Evolutionary conservation across 768 basidiomycete species (phyloP), one percentile per base, ranked within the genome.

Genomic region (Mycena sanguinolenta): DNA sequence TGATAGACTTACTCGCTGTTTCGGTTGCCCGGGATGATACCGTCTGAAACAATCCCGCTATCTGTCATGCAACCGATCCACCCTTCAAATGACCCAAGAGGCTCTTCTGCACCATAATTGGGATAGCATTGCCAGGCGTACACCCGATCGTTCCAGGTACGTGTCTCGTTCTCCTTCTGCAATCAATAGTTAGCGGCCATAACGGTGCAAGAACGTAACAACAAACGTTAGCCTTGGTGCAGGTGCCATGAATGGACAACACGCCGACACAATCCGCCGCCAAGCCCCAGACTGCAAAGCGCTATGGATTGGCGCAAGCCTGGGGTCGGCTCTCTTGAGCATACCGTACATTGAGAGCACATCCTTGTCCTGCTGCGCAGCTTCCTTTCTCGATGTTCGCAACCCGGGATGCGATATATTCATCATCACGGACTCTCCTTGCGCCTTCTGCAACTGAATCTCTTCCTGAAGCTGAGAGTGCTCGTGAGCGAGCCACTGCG

Each of bases 41-140:
- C 98, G 91, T 90, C 80, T 99, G 96, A 63, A 96, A 81, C 64
- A 99, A 86, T 74, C 98, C 98, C 75, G 91, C 92, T 87, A 98
- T 90, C 83, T 96, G 95, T 97, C 96, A 98, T 2, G 96, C 94
- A 63, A 97, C 97, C n/a, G 98, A 95, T 70, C 97, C 98, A 80
- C 98, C 98, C 86, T 99, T 99, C 14, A 97, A 92, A 79, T 99
- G 97, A 70, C 98, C 98, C 34, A 97, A 92, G 58, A 99, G 87
- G 80, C 93, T 95, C 88, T 99, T 99, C 82, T 99, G 98, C 3
- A 98, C 96, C 81, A 99, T 93, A 77, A 98, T 91, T 5, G 98
- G 98, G 55, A 97, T 91, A 23, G 97, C 96, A 79, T 99, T 99
- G 63, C 98, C 97, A 42, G 91, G 90, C 9, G 95, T 95, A 70